Evolutionary conservation across 108 stramenopile species (phyloP).

Genomic region (Nitzschia inconspicua): DNA sequence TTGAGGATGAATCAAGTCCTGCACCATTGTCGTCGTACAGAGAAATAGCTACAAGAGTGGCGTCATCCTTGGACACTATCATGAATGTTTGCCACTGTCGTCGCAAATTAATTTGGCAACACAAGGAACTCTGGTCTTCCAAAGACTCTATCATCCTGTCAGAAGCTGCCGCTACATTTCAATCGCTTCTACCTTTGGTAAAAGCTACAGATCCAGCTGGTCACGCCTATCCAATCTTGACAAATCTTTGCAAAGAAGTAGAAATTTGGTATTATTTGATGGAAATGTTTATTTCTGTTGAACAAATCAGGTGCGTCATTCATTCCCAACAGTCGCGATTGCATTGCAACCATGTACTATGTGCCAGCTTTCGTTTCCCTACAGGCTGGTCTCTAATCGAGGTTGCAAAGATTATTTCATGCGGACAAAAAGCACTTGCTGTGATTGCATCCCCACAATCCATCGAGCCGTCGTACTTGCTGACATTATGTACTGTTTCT

Average conservation of each 20-base stretch:
- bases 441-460: constrained; percentile 26
- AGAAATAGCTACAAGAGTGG: neutral
- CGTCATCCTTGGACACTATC: neutral
- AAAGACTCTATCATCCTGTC: neutral
- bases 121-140: neutral
- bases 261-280: constrained; percentile 3
- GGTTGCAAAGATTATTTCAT: constrained; percentile 19
- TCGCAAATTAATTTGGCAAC: constrained; percentile 1
- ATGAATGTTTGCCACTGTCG: constrained; percentile 4
- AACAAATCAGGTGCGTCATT: constrained; percentile 1
- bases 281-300: constrained; percentile 2
- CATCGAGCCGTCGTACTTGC: constrained; percentile 37
- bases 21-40: neutral
- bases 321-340: no score
- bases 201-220: neutral
- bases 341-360: constrained; percentile 19
- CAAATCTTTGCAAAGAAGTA: neutral
- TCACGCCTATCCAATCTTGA: neutral
- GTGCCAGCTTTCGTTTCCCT: constrained; percentile 18
- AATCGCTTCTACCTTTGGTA: neutral
- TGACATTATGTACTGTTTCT: no score
- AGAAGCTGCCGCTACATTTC: neutral
- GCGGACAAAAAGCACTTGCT: constrained; percentile 37
- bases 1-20: neutral
- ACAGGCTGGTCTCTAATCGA: constrained; percentile 26